phyloP scores from a whole-genome alignment of 1,284 basidiomycete genomes.

The Amylostereum chailletii region DNA sequence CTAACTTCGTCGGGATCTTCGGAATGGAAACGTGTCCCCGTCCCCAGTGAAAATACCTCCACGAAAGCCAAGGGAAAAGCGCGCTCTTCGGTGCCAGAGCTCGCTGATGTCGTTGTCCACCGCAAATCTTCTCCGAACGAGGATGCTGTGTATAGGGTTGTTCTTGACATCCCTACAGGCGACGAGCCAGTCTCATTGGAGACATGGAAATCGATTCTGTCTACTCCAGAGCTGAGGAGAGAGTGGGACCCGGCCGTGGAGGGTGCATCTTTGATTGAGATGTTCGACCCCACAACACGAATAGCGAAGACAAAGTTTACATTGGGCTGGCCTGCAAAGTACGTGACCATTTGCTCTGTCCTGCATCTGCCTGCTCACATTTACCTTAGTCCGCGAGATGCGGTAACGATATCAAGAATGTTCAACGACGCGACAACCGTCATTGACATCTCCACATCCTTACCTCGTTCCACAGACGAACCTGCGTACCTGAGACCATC shows the following conservation, averaged over 20 bases:
- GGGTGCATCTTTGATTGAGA: conserved; percentile 73
- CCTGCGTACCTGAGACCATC: conserved; percentile 90
- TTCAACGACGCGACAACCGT: conserved; percentile 77
- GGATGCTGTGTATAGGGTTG: conserved; percentile 75
- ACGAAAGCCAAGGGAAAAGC: conserved; percentile 52
- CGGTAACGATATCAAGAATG: conserved; percentile 86
- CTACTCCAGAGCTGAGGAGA: conserved; percentile 78
- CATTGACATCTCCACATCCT: conserved; percentile 91
- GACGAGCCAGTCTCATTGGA: conserved; percentile 64
- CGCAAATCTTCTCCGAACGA: conserved; percentile 55
- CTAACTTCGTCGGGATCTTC: conserved; percentile 51
- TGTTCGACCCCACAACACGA: conserved; percentile 79
- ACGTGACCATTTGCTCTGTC: conserved; percentile 23
- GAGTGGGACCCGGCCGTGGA: conserved; percentile 95
- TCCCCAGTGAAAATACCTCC: conserved; percentile 30
- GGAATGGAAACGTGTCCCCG: conserved; percentile 66
- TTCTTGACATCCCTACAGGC: conserved; percentile 66
- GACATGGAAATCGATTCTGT: conserved; percentile 75
- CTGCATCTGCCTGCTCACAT: conserved; percentile 13
- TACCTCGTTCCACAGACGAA: conserved; percentile 88
- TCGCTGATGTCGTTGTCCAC: conserved; percentile 61
- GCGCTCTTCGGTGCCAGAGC: conserved; percentile 44
- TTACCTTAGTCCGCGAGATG: conserved; percentile 69
- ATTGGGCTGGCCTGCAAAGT: conserved; percentile 96
- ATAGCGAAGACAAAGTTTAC: conserved; percentile 87